phyloP scores from a whole-genome alignment of 768 basidiomycete species.

The Mrakia hoshinonis region DNA sequence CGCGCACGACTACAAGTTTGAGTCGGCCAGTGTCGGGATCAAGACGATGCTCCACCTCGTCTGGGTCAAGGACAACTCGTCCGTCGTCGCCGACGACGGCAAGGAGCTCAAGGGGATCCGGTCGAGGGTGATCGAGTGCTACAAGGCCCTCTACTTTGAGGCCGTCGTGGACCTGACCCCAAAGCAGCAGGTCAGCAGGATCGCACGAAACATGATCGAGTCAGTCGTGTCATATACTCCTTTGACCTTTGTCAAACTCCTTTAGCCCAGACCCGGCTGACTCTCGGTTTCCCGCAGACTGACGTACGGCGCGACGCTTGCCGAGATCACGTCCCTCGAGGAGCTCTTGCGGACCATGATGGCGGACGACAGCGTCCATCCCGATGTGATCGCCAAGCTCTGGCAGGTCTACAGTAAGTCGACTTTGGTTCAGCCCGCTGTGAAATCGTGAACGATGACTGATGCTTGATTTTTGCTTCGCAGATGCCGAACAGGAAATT shows the following conservation, averaged over 20 bases:
- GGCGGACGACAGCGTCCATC: conserved; percentile 72
- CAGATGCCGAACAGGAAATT: conserved; percentile 65
- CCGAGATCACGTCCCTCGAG: conserved; percentile 89
- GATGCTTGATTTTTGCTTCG: neutral
- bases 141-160: conserved; percentile 80
- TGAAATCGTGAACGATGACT: neutral
- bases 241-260: too few relatives aligned
- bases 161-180: conserved; percentile 60
- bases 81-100: conserved; percentile 54
- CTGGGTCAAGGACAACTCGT: conserved; percentile 87
- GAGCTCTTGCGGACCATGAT: conserved; percentile 96
- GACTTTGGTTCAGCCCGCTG: neutral
- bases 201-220: conserved; percentile 97
- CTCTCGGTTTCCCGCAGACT: conserved; percentile 47
- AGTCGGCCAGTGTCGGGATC: conserved; percentile 72
- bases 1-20: conserved; percentile 69
- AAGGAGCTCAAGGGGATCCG: conserved; percentile 80
- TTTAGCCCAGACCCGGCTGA: neutral
- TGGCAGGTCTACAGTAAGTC: conserved; percentile 91
- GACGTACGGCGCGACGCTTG: conserved; percentile 84
- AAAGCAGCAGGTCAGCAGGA: conserved; percentile 80
- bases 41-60: conserved; percentile 95
- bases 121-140: conserved; percentile 77
- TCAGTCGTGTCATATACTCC: conserved; percentile 46
- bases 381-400: conserved; percentile 76